phyloP scores from a whole-genome alignment of 208 protist species.

The Trypanosoma cruzi region DNA sequence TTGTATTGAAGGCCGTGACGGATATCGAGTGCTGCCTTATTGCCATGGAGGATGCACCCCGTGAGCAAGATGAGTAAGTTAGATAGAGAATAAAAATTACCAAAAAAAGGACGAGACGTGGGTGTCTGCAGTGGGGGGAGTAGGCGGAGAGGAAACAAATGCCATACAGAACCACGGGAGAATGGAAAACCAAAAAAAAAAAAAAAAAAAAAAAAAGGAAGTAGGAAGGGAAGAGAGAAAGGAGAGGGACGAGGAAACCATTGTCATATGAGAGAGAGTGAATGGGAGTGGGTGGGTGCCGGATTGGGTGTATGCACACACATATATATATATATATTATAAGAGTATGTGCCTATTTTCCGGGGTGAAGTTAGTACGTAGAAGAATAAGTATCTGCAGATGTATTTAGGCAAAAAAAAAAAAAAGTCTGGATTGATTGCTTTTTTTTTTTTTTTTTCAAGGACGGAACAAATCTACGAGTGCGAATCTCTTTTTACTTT shows the following conservation, averaged over 20 bases:
- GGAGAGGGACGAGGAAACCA: constrained; percentile 2
- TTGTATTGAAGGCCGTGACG: constrained; percentile 85
- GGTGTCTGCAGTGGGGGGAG: not conserved
- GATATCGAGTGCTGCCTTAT: constrained; percentile 89
- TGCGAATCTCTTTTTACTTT: not conserved
- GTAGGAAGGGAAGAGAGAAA: constrained; percentile 2
- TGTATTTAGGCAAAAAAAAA: not conserved
- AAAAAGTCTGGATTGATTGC: not conserved
- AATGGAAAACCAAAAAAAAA: not conserved
- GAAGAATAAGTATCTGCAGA: not conserved
- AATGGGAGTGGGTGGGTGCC: not conserved
- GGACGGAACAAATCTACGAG: not conserved
- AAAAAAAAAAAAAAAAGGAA: not conserved
- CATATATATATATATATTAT: not conserved
- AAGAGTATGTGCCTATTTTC: not conserved
- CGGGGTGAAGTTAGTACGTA: not conserved
- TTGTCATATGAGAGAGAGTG: no score
- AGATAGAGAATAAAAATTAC: constrained; percentile 1
- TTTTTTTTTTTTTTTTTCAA: no score
- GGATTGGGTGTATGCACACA: not conserved
- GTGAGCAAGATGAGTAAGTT: not conserved
- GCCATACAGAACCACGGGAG: no score
- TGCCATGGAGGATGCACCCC: constrained; percentile 37
- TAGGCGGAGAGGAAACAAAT: not conserved
- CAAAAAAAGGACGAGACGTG: not conserved